Percentiles rank a stretch among this genome's conserved stretches.
phyloP scores from a whole-genome alignment of 805 yeast genomes.

The Wickerhamiella vanderwaltii region DNA sequence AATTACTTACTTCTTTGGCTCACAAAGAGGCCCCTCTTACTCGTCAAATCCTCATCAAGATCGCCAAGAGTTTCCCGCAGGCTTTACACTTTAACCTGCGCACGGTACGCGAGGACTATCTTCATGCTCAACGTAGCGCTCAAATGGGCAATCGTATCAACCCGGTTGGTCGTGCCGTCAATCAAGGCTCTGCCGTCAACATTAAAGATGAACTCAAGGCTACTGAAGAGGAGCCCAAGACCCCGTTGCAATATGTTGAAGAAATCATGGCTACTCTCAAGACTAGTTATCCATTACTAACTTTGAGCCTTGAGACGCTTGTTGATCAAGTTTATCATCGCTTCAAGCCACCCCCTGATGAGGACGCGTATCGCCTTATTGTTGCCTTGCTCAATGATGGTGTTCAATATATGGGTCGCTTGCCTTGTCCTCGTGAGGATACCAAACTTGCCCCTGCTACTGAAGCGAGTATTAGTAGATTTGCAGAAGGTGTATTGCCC shows the following conservation, averaged over 20 bases:
- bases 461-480: slow-evolving; percentile 72
- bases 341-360: slow-evolving; percentile 88
- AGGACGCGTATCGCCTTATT: slow-evolving; percentile 87
- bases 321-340: slow-evolving; percentile 93
- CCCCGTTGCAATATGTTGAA: slow-evolving; percentile 87
- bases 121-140: slow-evolving; percentile 55
- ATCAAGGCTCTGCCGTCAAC: slow-evolving; percentile 9
- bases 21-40: slow-evolving; percentile 86
- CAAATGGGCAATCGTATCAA: slow-evolving; percentile 18
- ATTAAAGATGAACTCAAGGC: not conserved
- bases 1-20: slow-evolving; percentile 74
- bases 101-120: slow-evolving; percentile 88
- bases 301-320: slow-evolving; percentile 82
- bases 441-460: slow-evolving; percentile 84
- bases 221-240: slow-evolving; percentile 32
- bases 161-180: slow-evolving; percentile 13
- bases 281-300: slow-evolving; percentile 90
- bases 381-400: slow-evolving; percentile 91
- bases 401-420: slow-evolving; percentile 73
- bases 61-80: slow-evolving; percentile 95
- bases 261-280: slow-evolving; percentile 91
- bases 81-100: slow-evolving; percentile 92
- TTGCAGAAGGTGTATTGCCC: slow-evolving; percentile 88
- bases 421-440: slow-evolving; percentile 78
- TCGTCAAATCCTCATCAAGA: slow-evolving; percentile 73